Evolutionary conservation across 345 rosid species (phyloP).

Genomic region (Eucalyptus marginata): DNA sequence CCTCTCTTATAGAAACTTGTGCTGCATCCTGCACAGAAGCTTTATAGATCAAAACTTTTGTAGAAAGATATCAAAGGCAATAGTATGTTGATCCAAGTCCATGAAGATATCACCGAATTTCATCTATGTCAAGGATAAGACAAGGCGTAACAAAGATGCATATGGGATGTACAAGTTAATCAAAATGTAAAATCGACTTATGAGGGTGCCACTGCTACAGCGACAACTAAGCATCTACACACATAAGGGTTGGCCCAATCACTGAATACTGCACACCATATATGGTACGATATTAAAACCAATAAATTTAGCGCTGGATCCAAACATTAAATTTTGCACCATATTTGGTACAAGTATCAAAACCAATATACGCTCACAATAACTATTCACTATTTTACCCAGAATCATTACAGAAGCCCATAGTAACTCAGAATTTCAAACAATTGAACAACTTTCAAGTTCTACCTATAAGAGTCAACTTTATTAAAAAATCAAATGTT

Average conservation of each 20-base stretch:
- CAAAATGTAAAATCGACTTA: background rate
- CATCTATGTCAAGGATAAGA: background rate
- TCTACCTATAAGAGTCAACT: background rate
- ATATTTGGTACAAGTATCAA: background rate
- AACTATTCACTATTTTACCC: background rate
- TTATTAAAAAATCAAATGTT: background rate
- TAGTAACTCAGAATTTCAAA: background rate
- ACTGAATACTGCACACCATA: background rate
- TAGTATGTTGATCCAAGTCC: background rate
- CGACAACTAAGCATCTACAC: background rate
- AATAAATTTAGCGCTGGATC: background rate
- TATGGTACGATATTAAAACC: background rate
- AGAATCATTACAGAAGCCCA: background rate
- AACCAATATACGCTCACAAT: background rate
- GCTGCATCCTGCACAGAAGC: conserved; percentile 40
- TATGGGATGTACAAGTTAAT: background rate
- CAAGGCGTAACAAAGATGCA: background rate
- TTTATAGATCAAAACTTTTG: background rate
- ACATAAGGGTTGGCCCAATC: background rate
- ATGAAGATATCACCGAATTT: background rate
- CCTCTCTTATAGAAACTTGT: conserved; percentile 49
- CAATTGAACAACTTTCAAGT: background rate
- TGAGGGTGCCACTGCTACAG: background rate
- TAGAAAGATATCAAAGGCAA: background rate
- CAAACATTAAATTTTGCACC: background rate